A percentile compares a stretch with the other conserved stretches of the same genome.
These are phyloP conservation scores for Pseudevernia furfuracea DNA, from an alignment of 495 filamentous ascomycete genomes.

Conservation along the genomic window DNA sequence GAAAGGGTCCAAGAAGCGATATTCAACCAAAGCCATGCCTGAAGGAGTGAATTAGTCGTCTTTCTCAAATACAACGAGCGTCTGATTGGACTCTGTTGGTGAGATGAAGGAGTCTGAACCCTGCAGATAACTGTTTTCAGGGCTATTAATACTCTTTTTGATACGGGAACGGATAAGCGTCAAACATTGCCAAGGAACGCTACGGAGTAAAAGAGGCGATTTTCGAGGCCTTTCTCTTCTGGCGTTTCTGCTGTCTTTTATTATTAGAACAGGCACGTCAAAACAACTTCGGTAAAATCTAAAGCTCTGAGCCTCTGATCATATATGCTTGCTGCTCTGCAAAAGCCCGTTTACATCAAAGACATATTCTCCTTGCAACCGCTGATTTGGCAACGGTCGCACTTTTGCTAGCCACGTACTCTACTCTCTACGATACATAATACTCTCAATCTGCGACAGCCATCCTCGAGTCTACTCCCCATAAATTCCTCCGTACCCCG, in stretches of 20 bases:
- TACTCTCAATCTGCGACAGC: background rate
- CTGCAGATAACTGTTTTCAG: background rate
- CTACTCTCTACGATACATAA: background rate
- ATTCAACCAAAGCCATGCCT: background rate
- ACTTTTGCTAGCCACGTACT: background rate
- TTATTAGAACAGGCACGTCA: constrained; percentile 6
- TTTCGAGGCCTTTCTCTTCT: background rate
- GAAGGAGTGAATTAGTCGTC: constrained; percentile 14
- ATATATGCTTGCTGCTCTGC: background rate
- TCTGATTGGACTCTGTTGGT: background rate
- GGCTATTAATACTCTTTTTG: constrained; percentile 13
- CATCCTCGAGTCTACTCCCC: constrained; percentile 4
- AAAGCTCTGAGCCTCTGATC: background rate
- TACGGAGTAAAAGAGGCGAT: constrained; percentile 5
- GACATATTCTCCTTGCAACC: background rate
- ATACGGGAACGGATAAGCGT: constrained; percentile 1
- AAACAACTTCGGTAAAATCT: background rate
- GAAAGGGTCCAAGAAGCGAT: background rate
- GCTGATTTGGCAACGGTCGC: background rate
- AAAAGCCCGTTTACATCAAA: background rate
- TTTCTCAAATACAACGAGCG: background rate
- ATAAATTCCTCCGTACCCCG: constrained; percentile 8
- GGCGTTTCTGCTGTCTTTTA: constrained; percentile 4
- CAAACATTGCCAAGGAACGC: constrained; percentile 3
- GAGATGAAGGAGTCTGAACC: background rate